These are phyloP conservation scores for Bacidia rubella DNA, from an alignment of 495 filamentous ascomycete species.

Conservation along the genomic window DNA sequence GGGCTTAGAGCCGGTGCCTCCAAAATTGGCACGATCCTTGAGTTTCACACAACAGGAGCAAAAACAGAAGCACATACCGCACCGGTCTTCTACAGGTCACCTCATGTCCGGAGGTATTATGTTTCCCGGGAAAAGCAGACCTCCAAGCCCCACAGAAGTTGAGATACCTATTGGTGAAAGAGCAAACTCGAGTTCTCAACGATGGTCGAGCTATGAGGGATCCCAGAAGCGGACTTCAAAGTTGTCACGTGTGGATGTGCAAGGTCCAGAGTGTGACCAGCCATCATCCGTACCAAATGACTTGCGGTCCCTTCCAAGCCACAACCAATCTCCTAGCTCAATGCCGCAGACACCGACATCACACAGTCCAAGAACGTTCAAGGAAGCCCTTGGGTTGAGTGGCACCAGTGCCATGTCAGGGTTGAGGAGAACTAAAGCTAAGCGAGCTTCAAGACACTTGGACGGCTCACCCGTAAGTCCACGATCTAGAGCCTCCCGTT, in stretches of 20 bases:
- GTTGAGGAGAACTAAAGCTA: slow-evolving; percentile 43
- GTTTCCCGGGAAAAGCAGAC: slow-evolving; percentile 24
- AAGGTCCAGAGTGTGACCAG: neutral
- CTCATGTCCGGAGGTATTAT: neutral
- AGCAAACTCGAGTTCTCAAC: slow-evolving; percentile 23
- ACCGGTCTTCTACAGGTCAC: neutral
- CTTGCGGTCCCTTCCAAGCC: slow-evolving; percentile 16
- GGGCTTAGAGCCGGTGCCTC: slow-evolving; percentile 62
- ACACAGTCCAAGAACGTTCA: slow-evolving; percentile 16
- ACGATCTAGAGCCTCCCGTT: neutral
- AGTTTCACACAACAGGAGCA: slow-evolving; percentile 32
- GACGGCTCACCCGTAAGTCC: slow-evolving; percentile 24
- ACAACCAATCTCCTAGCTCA: neutral
- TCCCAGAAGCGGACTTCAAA: neutral
- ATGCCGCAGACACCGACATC: slow-evolving; percentile 3
- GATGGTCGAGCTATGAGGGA: slow-evolving; percentile 14
- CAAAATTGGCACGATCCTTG: slow-evolving; percentile 36
- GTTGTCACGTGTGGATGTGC: neutral
- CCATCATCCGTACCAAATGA: slow-evolving; percentile 4
- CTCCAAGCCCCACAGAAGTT: slow-evolving; percentile 41
- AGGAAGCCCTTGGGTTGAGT: slow-evolving; percentile 18
- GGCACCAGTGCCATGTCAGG: slow-evolving; percentile 22
- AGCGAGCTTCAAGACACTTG: slow-evolving; percentile 33
- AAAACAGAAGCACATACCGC: slow-evolving; percentile 1
- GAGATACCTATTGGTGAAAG: slow-evolving; percentile 70